Conservation (phyloP, 768 basidiomycete species). For the Polyporus arcularius region DNA sequence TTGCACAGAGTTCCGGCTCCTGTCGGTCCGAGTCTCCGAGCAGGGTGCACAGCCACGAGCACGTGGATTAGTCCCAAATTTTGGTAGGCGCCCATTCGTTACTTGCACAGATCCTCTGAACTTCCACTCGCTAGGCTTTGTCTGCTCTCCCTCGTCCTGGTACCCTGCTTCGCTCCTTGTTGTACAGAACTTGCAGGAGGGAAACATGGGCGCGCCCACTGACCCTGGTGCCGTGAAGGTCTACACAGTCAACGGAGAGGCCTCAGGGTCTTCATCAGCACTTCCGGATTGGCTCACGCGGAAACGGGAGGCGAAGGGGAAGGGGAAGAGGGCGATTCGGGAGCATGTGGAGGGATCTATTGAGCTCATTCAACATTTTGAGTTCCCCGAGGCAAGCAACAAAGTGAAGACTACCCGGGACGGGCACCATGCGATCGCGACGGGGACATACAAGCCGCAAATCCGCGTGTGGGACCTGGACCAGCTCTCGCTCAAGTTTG, state of each 20-base stretch:
- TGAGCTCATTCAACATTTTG: slow-evolving; percentile 93
- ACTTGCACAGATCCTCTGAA: too few species aligned
- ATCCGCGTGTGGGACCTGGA: slow-evolving; percentile 95
- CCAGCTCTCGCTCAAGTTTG: slow-evolving; percentile 91
- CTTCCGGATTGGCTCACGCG: slow-evolving; percentile 93
- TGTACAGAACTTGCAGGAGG: too few species aligned
- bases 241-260: slow-evolving; percentile 94
- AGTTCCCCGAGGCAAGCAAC: slow-evolving; percentile 96
- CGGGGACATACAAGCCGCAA: slow-evolving; percentile 97
- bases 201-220: slow-evolving; percentile 11
- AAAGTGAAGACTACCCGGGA: slow-evolving; percentile 88
- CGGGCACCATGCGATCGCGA: slow-evolving; percentile 90
- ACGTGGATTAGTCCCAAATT: too few species aligned
- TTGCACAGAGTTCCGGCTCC: too few species aligned
- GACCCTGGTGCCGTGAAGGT: slow-evolving; percentile 65
- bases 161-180: too few species aligned
- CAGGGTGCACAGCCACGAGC: too few species aligned
- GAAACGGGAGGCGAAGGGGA: slow-evolving; percentile 64
- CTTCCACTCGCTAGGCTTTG: too few species aligned
- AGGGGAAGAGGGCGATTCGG: slow-evolving; percentile 63
- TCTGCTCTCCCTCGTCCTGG: too few species aligned
- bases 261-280: slow-evolving; percentile 83
- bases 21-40: too few species aligned
- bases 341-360: slow-evolving; percentile 84
- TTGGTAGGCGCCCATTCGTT: too few species aligned